Base-by-base conservation (phyloP, 352 stramenopile genomes). In the Pythium grandisporangium region DNA sequence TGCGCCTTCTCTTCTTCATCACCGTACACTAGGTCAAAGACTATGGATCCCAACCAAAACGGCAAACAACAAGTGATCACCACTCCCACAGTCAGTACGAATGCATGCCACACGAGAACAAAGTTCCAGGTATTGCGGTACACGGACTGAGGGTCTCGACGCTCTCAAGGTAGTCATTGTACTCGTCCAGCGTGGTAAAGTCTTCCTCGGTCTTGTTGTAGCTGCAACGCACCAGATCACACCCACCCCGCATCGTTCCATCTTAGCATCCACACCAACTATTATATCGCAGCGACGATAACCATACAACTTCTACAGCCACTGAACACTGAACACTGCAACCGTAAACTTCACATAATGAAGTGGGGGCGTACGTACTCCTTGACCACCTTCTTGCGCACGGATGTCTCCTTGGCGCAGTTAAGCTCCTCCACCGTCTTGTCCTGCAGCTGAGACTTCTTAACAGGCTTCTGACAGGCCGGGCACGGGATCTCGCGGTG, bases 121-220 rank as follows among this genome's bases (percentile, higher is more conserved):
- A n/a, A n/a, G n/a, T n/a, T n/a, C n/a, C n/a, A n/a, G n/a, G n/a
- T n/a, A n/a, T n/a, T n/a, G n/a, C n/a, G n/a, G n/a, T n/a, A n/a
- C n/a, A 55, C 71, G 38, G 66, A 93, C 80, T 84, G 38, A 93
- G 63, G 48, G 89, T 86, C 56, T 93, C 80, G 22, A 93, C 66
- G 33, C 36, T 81, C 55, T 93, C 76, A 16, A 93, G 61, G 51
- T 90, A 93, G 56, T 87, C 64, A 59, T 93, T 93, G 62, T 79
- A 90, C 55, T 93, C 74, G 48, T 93, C 80, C 35, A 82, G 45
- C n/a, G 80, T 83, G 51, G 72, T 78, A 45, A 93, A 93, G 46
- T 93, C 80, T 40, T 93, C 79, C 36, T 89, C 80, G 8, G 74
- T 84, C 55, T 90, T 90, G 53, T 93, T 93, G 66, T 93, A 93